phyloP scores from a whole-genome alignment of 1,284 basidiomycete species.

The Malassezia slooffiae region DNA sequence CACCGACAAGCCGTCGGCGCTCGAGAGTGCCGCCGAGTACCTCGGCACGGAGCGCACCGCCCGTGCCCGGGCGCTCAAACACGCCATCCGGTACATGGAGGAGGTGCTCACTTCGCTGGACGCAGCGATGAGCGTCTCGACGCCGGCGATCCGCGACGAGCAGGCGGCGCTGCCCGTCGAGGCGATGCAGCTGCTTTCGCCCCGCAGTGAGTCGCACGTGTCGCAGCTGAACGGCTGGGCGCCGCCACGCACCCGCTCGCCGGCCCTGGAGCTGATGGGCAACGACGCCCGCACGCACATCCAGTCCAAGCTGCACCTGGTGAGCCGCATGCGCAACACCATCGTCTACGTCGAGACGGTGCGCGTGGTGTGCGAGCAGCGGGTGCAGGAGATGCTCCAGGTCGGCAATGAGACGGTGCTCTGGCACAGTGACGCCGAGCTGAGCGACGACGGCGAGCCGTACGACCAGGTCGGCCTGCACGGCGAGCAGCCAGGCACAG shows the following conservation, averaged over 20 bases:
- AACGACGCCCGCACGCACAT: conserved; percentile 78
- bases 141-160: conserved; percentile 80
- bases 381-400: conserved; percentile 57
- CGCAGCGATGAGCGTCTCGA: conserved; percentile 73
- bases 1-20: conserved; percentile 43
- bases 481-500: too few relatives aligned
- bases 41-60: not conserved
- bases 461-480: too few relatives aligned
- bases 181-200: conserved; percentile 72
- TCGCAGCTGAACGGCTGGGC: conserved; percentile 31
- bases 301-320: conserved; percentile 83
- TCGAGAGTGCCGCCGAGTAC: conserved; percentile 21
- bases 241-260: conserved; percentile 53
- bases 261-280: conserved; percentile 67
- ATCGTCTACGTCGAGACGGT: conserved; percentile 95
- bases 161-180: too few relatives aligned
- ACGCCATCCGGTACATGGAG: not conserved
- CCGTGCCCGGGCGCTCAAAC: not conserved
- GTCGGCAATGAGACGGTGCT: conserved; percentile 13
- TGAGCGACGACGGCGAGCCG: conserved; percentile 33
- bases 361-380: conserved; percentile 90
- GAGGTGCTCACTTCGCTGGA: conserved; percentile 57
- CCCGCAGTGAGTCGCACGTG: conserved; percentile 34
- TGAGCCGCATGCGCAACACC: conserved; percentile 93
- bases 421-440: conserved; percentile 12